Base-by-base conservation (phyloP, 2,329 filamentous ascomycete species). In the Blastomyces parvus region DNA sequence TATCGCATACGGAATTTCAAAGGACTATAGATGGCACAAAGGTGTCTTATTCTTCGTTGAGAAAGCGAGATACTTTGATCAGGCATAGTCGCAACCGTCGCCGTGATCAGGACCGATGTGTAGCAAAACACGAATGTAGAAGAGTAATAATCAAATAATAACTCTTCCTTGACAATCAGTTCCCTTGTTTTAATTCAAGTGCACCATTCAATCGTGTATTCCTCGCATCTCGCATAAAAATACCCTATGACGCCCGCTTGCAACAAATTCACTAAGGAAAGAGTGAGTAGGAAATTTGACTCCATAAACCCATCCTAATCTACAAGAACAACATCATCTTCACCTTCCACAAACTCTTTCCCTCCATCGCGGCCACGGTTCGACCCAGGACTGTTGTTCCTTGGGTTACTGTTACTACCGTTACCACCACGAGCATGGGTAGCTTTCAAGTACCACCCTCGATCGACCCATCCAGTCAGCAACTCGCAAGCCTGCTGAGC, bases 401-500 rank as follows among this genome's bases (percentile, higher is more conserved):
- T 64, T 58, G 65, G 58, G 64, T 65, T 62, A 64, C 62, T 63
- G 66, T 66, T 60, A 48, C 63, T 55, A 64, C 67, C 61, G 62
- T 64, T 61, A n/a, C 63, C 62, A 27, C 64, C 64, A 62, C 67
- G 65, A 62, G 71, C 66, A 38, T 63, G 60, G 36, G 67, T 71
- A 33, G 73, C 71, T 53, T 70, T 69, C 48, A 67, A 67, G 65
- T 77, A 77, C 76, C 76, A 78, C 42, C 71, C 70, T 64, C 69
- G 70, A 69, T 78, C 76, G 57, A 80, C 67, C 67, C 75, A 80
- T 25, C 67, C 66, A 11, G 74, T 70, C 61, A 80, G 66, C 42
- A 72, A 66, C 50, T 74, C 73, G 66, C 75, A 74, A 30, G 78
- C 73, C 63, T 75, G 69, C 42, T 72, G 68, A 19, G 76, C 70